Base-by-base conservation (phyloP, 2,329 filamentous ascomycete genomes). In the Fusarium ramigenum region DNA sequence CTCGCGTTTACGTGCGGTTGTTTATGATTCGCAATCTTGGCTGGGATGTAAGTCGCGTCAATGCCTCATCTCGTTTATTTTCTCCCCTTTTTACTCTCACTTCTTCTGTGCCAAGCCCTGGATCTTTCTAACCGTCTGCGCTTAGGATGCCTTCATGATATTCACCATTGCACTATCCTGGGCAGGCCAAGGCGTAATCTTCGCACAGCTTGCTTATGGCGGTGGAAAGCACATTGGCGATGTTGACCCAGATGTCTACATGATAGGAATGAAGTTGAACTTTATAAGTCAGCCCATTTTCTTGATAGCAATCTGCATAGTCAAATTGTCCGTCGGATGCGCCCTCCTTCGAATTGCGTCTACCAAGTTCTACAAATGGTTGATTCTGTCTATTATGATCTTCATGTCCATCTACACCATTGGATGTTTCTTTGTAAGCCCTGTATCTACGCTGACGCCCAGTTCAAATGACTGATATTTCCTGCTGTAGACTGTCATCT, bases 1-100 rank as follows among this genome's bases (percentile, higher is more conserved):
- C 84, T n/a, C 82, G 86, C 36, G 75, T 84, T 39, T 87, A 85
- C 64, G 87, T 88, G 32, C 82, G 87, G 16, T 32, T 82, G 5
- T 74, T 77, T 16, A 83, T 88, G 77, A 81, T 89, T 49, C 85
- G 83, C 30, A 84, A 84, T 34, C 80, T 85, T 49, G 86, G 87
- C 4, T 72, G 80, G 30, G 87, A 89, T 79, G 87, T 81, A 69
- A 62, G 80, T 75, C 44, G 8, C 32, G 21, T 4, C 10, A 56
- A 18, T 21, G 18, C 21, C 39, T 19, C 15, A 9, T 28, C 28
- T 46, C 57, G 14, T 34, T 46, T 28, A 9, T 34, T 39, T 21
- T 12, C 6, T 21, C 10, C 37, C 37, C 37, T 21, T 39, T 39
- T 39, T 21, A 12, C 19, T 39, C 37, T 39, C 19, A 12, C 5